Percentiles rank a stretch among this genome's conserved stretches.
These are phyloP conservation scores for Crithidia bombi DNA, from an alignment of 208 protist species.

Conservation along the genomic window DNA sequence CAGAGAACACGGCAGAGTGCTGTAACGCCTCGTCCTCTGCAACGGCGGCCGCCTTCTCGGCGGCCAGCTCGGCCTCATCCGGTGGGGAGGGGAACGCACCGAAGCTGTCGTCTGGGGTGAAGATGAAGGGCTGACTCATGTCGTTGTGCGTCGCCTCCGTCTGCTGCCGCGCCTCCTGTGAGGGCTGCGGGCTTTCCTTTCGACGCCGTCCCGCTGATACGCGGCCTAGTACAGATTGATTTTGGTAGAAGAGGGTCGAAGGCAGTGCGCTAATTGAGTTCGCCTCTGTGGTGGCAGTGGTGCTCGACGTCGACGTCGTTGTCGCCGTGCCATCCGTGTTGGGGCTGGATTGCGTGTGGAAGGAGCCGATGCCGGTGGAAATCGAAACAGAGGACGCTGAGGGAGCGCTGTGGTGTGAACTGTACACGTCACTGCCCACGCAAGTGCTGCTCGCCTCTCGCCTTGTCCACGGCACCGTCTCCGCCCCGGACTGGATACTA, in stretches of 20 bases:
- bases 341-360: neutral
- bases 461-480: slow-evolving; percentile 7
- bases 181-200: neutral
- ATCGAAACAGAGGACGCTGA: neutral
- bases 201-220: neutral
- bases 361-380: neutral
- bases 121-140: slow-evolving; percentile 18
- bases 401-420: neutral
- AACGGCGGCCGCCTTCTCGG: neutral
- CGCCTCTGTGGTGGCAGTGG: neutral
- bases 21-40: neutral
- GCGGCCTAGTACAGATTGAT: neutral
- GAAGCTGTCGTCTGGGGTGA: slow-evolving; percentile 11
- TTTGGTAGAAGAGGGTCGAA: neutral
- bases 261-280: slow-evolving; percentile 16
- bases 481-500: slow-evolving; percentile 5
- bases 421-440: slow-evolving; percentile 1
- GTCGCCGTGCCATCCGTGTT: neutral
- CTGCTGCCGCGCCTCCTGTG: neutral
- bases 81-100: slow-evolving; percentile 3
- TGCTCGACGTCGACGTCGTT: neutral
- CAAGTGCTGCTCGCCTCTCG: slow-evolving; percentile 4
- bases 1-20: slow-evolving; percentile 16
- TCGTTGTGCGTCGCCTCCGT: slow-evolving; percentile 3
- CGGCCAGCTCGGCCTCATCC: neutral